Evolutionary conservation across 345 rosid genomes (phyloP).

Genomic region (Gossypium mustelinum): DNA sequence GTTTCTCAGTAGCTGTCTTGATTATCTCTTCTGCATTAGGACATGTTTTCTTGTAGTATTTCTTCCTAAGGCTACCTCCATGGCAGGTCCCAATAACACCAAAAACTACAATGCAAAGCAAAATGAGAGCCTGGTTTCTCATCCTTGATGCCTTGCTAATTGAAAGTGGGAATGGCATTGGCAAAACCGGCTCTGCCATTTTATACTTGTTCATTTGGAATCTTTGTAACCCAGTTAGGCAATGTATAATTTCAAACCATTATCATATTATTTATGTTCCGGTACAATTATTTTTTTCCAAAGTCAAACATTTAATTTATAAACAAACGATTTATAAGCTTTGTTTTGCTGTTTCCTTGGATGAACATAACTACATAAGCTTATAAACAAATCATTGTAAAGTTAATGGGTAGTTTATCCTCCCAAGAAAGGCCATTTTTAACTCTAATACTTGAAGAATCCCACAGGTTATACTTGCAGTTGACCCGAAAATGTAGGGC

Average conservation of each 20-base stretch:
- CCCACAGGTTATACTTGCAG: no score
- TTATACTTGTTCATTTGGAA: conserved; percentile 17
- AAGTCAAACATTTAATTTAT: no score
- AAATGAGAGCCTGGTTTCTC: conserved; percentile 18
- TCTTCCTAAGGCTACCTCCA: conserved; percentile 30
- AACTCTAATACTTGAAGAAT: no score
- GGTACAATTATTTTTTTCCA: no score
- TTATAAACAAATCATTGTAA: no score
- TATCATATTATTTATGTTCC: no score
- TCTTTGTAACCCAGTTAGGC: conserved; percentile 8
- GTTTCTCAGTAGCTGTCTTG: conserved; percentile 29
- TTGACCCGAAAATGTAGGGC: no score
- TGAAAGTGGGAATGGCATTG: conserved; percentile 1
- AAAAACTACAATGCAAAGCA: conserved; percentile 15
- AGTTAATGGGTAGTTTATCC: no score
- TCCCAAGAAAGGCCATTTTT: no score
- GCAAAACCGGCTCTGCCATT: conserved; percentile 6
- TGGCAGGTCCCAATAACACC: conserved; percentile 22
- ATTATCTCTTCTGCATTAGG: conserved; percentile 37
- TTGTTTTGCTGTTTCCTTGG: no score
- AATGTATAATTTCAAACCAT: neutral
- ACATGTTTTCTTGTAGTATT: conserved; percentile 33
- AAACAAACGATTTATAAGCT: no score
- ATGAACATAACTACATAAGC: no score
- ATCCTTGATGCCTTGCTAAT: neutral